These are phyloP conservation scores for Penicillium fuscoglaucum DNA, from an alignment of 2,329 filamentous ascomycete genomes.

Conservation along the genomic window DNA sequence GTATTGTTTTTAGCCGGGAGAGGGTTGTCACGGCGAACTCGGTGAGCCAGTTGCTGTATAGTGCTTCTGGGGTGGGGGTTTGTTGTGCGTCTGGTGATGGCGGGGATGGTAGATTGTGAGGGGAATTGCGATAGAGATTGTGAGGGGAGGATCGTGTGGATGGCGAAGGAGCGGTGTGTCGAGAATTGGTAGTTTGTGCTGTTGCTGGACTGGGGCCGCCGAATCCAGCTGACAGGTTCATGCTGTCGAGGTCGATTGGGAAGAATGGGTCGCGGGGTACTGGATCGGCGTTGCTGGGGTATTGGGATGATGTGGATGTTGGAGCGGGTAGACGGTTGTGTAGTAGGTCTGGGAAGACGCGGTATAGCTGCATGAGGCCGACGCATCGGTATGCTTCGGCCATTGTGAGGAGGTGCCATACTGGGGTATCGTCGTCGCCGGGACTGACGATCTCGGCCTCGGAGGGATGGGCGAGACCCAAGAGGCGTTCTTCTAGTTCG, in stretches of 20 bases:
- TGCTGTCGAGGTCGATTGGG: constrained; percentile 26
- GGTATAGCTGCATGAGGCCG: constrained; percentile 57
- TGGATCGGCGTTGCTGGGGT: constrained; percentile 2
- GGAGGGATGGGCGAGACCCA: constrained; percentile 49
- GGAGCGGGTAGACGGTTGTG: constrained; percentile 42
- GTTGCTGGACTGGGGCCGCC: constrained; percentile 2
- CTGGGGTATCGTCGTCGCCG: constrained; percentile 54
- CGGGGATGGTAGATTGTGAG: constrained; percentile 19
- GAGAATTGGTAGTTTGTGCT: background rate
- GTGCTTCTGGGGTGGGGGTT: constrained; percentile 10
- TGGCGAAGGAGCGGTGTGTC: background rate
- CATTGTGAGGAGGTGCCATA: constrained; percentile 54
- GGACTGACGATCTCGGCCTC: constrained; percentile 52
- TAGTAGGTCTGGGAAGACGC: constrained; percentile 54
- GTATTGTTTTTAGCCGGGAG: constrained; percentile 51
- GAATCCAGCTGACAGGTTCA: constrained; percentile 24
- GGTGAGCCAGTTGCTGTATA: constrained; percentile 48
- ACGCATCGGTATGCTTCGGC: constrained; percentile 56
- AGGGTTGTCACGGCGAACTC: constrained; percentile 54
- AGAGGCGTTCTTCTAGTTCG: constrained; percentile 51
- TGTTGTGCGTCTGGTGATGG: constrained; percentile 5
- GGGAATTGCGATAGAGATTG: constrained; percentile 11
- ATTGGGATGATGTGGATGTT: background rate
- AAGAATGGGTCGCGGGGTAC: constrained; percentile 24
- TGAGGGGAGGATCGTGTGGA: constrained; percentile 12